Evolutionary conservation across 495 filamentous ascomycete species (phyloP).

Genomic region (Lichina pygmaea): DNA sequence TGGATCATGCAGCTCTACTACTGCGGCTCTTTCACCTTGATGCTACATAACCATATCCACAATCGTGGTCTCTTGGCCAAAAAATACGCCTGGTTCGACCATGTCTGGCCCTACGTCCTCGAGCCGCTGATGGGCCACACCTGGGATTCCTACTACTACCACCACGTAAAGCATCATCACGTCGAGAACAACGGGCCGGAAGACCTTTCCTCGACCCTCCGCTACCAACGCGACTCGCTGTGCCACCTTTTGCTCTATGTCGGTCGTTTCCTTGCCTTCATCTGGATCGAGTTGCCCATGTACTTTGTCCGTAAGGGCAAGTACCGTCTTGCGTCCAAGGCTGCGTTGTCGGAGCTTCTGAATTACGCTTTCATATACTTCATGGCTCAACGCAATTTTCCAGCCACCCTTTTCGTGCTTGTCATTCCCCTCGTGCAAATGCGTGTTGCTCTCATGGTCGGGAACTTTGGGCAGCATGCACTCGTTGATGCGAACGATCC

Average conservation of each 20-base stretch:
- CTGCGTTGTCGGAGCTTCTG: constrained; percentile 26
- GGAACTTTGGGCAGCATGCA: constrained; percentile 55
- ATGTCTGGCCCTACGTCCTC: constrained; percentile 39
- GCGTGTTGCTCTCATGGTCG: constrained; percentile 39
- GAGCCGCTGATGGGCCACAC: constrained; percentile 61
- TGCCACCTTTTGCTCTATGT: constrained; percentile 39
- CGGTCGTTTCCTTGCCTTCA: constrained; percentile 38
- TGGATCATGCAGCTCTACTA: constrained; percentile 32
- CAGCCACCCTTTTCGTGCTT: constrained; percentile 29
- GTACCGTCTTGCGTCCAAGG: constrained; percentile 19
- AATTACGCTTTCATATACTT: constrained; percentile 22
- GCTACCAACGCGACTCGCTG: constrained; percentile 44
- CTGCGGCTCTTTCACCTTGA: constrained; percentile 44
- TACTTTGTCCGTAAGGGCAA: constrained; percentile 40
- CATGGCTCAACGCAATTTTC: constrained; percentile 19
- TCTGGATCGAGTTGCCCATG: constrained; percentile 47
- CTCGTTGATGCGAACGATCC: constrained; percentile 43
- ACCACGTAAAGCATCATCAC: constrained; percentile 68
- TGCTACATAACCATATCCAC: constrained; percentile 70
- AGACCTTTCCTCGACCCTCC: constrained; percentile 48
- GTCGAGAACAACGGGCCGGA: constrained; percentile 56
- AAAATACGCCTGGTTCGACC: constrained; percentile 24
- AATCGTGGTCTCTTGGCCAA: constrained; percentile 35
- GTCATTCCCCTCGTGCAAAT: constrained; percentile 30
- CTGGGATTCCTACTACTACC: constrained; percentile 63